Percentiles rank a stretch among this genome's conserved stretches.
These are phyloP conservation scores for Steccherinum ochraceum DNA, from an alignment of 768 basidiomycete species.

Conservation along the genomic window DNA sequence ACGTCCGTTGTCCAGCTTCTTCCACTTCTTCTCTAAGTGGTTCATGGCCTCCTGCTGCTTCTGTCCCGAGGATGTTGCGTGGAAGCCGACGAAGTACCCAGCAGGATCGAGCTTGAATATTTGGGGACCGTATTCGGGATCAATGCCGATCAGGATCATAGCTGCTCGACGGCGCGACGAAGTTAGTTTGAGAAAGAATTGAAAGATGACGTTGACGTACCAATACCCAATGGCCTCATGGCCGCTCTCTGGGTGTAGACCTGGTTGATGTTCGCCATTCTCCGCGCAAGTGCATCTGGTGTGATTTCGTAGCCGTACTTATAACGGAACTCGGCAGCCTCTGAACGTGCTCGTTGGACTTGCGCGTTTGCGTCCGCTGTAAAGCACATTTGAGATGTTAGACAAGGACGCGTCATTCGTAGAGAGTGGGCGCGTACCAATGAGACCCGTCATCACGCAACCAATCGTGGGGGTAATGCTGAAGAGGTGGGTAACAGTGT, in stretches of 20 bases:
- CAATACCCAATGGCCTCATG: constrained; percentile 95
- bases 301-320: constrained; percentile 99
- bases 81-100: constrained; percentile 97
- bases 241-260: constrained; percentile 97
- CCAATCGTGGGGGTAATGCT: constrained; percentile 95
- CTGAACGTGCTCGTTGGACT: constrained; percentile 76
- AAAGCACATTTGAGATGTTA: not conserved
- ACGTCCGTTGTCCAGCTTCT: constrained; percentile 75
- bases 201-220: constrained; percentile 44
- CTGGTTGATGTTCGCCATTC: constrained; percentile 97
- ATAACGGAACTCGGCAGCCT: constrained; percentile 91
- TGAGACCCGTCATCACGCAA: constrained; percentile 96
- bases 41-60: constrained; percentile 99
- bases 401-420: not conserved
- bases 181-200: no score
- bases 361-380: constrained; percentile 90
- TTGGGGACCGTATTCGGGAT: constrained; percentile 90
- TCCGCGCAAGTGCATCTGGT: constrained; percentile 89
- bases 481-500: constrained; percentile 91
- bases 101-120: constrained; percentile 98
- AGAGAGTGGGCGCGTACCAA: constrained; percentile 47
- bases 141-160: constrained; percentile 93
- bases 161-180: constrained; percentile 59
- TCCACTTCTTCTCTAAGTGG: constrained; percentile 98
- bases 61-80: constrained; percentile 92